phyloP scores from a whole-genome alignment of 768 basidiomycete species.

The Tricholoma terreum region DNA sequence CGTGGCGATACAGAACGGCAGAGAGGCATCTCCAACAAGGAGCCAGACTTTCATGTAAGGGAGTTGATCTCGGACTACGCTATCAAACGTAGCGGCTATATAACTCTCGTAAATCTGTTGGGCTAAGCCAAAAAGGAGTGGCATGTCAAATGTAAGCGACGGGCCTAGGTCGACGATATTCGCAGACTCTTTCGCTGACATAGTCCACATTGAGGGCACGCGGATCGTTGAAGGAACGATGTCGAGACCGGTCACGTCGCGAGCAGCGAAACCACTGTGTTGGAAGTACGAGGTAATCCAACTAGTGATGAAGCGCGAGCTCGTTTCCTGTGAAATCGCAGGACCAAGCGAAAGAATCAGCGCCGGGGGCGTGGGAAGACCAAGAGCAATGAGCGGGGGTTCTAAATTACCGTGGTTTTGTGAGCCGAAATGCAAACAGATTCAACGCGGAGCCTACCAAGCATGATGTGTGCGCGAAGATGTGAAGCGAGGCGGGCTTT shows the following conservation, averaged over 20 bases:
- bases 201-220: neutral
- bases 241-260: neutral
- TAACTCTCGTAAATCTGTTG: neutral
- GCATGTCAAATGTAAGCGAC: neutral
- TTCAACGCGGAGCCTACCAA: neutral
- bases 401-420: neutral
- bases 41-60: no score
- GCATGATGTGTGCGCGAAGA: slow-evolving; percentile 1
- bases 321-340: neutral
- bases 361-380: neutral
- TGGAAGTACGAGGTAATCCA: neutral
- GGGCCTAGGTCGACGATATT: neutral
- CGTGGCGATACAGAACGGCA: no score
- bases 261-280: neutral
- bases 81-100: neutral
- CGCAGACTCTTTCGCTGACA: neutral
- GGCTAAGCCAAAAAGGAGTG: neutral
- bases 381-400: neutral
- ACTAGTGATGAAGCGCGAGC: neutral
- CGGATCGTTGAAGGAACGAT: neutral
- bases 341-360: neutral
- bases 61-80: no score
- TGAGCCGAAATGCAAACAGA: neutral
- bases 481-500: neutral
- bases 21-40: no score